These are phyloP conservation scores for Verticillium longisporum DNA, from an alignment of 2,329 filamentous ascomycete genomes.

Conservation along the genomic window DNA sequence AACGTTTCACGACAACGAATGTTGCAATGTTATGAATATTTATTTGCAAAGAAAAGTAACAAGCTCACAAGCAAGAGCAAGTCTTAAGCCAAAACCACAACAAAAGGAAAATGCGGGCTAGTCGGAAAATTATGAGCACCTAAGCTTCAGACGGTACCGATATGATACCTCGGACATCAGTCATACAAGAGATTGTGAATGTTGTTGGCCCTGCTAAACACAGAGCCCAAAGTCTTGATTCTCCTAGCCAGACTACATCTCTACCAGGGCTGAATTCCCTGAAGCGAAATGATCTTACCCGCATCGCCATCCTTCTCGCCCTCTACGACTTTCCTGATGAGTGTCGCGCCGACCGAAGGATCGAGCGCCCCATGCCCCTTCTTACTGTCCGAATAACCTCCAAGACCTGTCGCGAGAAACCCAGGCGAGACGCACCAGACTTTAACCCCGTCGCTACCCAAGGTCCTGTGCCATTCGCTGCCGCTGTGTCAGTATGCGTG, in stretches of 20 bases:
- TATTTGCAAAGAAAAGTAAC: too few species aligned
- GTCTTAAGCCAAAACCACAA: too few species aligned
- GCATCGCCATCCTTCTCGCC: constrained; percentile 31
- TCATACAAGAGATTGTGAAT: too few species aligned
- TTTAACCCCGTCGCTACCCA: constrained; percentile 32
- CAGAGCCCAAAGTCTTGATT: too few species aligned
- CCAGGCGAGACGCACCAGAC: constrained; percentile 32
- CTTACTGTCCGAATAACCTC: constrained; percentile 14
- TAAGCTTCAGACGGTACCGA: too few species aligned
- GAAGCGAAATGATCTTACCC: constrained; percentile 24
- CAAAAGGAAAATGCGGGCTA: too few species aligned
- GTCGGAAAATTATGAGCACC: too few species aligned
- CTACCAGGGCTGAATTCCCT: constrained; percentile 7
- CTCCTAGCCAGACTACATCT: neutral
- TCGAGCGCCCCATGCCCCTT: constrained; percentile 20
- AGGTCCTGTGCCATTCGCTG: neutral
- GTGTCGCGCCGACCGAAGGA: constrained; percentile 25
- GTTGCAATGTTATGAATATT: too few species aligned
- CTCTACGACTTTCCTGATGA: constrained; percentile 32
- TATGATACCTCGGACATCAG: too few species aligned
- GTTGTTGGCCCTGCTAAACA: too few species aligned
- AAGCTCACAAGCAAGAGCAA: too few species aligned
- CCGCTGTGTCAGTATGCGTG: neutral
- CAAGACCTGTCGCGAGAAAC: constrained; percentile 32
- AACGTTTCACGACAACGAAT: too few species aligned